phyloP scores from a whole-genome alignment of 805 yeast species.

The Ascoidea asiatica region DNA sequence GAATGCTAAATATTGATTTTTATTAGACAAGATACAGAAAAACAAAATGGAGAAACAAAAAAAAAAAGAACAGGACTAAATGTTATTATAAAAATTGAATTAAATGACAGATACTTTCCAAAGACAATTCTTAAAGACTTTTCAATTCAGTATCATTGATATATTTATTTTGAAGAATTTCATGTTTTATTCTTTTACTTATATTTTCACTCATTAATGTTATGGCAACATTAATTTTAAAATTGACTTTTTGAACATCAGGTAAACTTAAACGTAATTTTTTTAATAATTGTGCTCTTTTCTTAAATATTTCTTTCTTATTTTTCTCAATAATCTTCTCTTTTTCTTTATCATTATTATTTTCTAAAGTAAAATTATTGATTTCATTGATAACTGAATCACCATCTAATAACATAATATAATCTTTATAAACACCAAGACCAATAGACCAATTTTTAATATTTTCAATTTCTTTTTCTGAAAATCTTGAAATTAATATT shows the following conservation, averaged over 20 bases:
- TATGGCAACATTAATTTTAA: slow-evolving; percentile 29
- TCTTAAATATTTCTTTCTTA: not conserved
- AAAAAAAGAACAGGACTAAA: no score
- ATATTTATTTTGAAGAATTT: not conserved
- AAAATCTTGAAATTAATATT: slow-evolving; percentile 28
- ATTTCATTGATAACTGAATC: no score
- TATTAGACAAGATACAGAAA: no score
- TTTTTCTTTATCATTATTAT: slow-evolving; percentile 12
- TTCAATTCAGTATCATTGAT: not conserved
- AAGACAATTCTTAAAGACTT: no score
- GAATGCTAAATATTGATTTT: no score
- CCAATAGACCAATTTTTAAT: slow-evolving; percentile 42
- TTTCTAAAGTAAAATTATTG: no score
- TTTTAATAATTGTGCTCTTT: slow-evolving; percentile 15
- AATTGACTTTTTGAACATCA: slow-evolving; percentile 21
- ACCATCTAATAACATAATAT: slow-evolving; percentile 24
- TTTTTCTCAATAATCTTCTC: slow-evolving; percentile 5
- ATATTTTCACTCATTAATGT: not conserved
- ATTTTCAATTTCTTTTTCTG: slow-evolving; percentile 20
- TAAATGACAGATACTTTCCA: no score
- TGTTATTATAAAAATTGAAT: no score
- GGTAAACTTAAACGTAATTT: slow-evolving; percentile 33
- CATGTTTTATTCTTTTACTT: not conserved
- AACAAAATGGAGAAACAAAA: no score
- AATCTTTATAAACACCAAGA: slow-evolving; percentile 43